Evolutionary conservation across 164 flowering plant genomes (phyloP).

Genomic region (Annona squamosa): DNA sequence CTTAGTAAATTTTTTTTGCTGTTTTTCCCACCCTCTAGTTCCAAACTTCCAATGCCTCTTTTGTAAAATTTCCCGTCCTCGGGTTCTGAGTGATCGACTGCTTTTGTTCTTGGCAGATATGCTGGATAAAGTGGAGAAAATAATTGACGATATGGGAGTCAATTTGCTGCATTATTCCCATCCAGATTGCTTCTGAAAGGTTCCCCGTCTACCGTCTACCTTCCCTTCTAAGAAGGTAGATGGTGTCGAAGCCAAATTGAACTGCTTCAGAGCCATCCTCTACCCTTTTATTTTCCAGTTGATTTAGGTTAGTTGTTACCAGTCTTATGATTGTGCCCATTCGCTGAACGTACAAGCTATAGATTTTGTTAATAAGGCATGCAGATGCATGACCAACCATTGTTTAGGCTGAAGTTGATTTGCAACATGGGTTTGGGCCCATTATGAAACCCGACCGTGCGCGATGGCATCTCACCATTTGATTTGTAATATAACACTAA

Average conservation of each 20-base stretch:
- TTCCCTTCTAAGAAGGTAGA: not conserved
- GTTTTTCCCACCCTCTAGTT: too few relatives aligned
- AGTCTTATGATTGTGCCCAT: not conserved
- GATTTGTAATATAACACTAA: too few relatives aligned
- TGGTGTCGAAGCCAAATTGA: too few relatives aligned
- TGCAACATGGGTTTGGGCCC: too few relatives aligned
- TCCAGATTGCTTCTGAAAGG: not conserved
- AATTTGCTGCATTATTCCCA: constrained; percentile 19
- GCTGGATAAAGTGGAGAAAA: constrained; percentile 52
- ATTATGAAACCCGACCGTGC: too few relatives aligned
- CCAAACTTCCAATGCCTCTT: too few relatives aligned
- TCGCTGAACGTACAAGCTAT: not conserved
- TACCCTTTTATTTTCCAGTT: not conserved
- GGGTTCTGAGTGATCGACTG: not conserved
- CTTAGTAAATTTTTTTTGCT: too few relatives aligned
- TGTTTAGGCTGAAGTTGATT: too few relatives aligned
- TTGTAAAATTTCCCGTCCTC: not conserved
- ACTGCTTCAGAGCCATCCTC: too few relatives aligned
- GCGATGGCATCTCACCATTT: too few relatives aligned
- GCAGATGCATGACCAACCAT: too few relatives aligned
- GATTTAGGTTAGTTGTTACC: not conserved
- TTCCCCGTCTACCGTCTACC: not conserved
- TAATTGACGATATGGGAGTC: constrained; percentile 48
- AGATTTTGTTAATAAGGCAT: not conserved
- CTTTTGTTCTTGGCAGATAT: constrained; percentile 33